Base-by-base conservation (phyloP, 164 flowering plant genomes). In the Nymphaea thermarum region DNA sequence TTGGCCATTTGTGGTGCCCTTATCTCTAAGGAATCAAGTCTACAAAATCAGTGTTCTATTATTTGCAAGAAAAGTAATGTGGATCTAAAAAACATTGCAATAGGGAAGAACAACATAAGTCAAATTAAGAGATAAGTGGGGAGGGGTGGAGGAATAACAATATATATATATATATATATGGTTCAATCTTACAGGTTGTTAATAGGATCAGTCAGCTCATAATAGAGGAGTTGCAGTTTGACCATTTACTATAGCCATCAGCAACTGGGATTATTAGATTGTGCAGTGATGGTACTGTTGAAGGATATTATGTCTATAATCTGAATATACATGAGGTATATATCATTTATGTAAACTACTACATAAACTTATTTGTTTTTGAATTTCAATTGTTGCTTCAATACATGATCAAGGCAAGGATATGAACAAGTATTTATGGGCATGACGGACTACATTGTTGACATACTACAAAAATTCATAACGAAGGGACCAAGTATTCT, bases 281-380 rank as follows among this genome's bases (percentile, higher is more conserved):
- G 66, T 92, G 97, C 68, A 92, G 98, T 82, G 99, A 95, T 83
- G 97, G 98, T 45, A 84, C 98, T 68, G 99, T 98, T 68, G 98
- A 98, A 17, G 77, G 88, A 65, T 92, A 92, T 75, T 95, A 95
- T 82, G 98, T 96, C 61, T 95, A 90, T 81, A 98, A 92, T 71
- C 89, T 92, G 67, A 88, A 82, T 61, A 84, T 95, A 65, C 90
- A 86, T 78, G 98, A 95, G 99, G 99, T 92, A 69, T 81, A 60
- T 55, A 8, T 64, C n/a, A 61, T 61, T 6, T 16, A 15, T 45
- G 7, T 45, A 10, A 0, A 45, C 5, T 45, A 10, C 11, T 45
- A 45, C 7, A 5, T 5, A 16, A 7, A 61, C 15, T 16, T 61
- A 5, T 61, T 7, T 6, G 25, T 16, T 25, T 61, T 16, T 25